Conservation (phyloP, 225 moss, liverwort and hornwort genomes). For the Lunularia cruciata region DNA sequence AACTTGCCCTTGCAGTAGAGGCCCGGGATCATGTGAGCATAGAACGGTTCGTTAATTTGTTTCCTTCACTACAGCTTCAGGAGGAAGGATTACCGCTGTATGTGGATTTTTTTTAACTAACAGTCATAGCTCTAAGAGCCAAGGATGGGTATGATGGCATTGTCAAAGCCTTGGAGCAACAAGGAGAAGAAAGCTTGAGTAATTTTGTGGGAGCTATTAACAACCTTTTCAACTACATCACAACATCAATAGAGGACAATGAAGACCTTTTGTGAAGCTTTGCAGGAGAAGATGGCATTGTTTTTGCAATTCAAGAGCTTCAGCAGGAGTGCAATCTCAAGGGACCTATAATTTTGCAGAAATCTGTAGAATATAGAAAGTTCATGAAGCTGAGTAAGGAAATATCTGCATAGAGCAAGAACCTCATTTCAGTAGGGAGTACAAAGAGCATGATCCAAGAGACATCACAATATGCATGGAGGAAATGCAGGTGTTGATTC, state of each 20-base stretch:
- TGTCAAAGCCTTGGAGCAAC: slow-evolving; percentile 51
- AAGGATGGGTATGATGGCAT: slow-evolving; percentile 70
- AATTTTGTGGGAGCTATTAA: slow-evolving; percentile 82
- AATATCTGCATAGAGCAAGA: slow-evolving; percentile 65
- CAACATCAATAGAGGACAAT: slow-evolving; percentile 81
- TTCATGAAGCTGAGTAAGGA: slow-evolving; percentile 75
- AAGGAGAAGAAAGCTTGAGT: slow-evolving; percentile 34
- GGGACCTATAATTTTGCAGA: slow-evolving; percentile 72
- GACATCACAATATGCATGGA: slow-evolving; percentile 72
- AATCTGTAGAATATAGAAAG: slow-evolving; percentile 74
- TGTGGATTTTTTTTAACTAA: slow-evolving; percentile 72
- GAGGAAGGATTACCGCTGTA: slow-evolving; percentile 85
- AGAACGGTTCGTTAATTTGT: slow-evolving; percentile 86
- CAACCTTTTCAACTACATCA: slow-evolving; percentile 85
- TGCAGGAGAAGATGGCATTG: slow-evolving; percentile 81
- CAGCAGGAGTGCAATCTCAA: slow-evolving; percentile 86
- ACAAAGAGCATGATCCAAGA: slow-evolving; percentile 78
- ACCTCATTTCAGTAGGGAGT: slow-evolving; percentile 57
- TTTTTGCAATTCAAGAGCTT: slow-evolving; percentile 78
- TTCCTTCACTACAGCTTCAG: slow-evolving; percentile 77
- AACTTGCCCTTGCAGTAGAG: slow-evolving; percentile 76
- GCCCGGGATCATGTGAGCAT: slow-evolving; percentile 80
- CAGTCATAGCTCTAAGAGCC: slow-evolving; percentile 73
- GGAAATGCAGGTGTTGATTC: slow-evolving; percentile 91
- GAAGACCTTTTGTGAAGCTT: slow-evolving; percentile 80